These are phyloP conservation scores for Exophiala sideris DNA, from an alignment of 2,329 filamentous ascomycete species.

Conservation along the genomic window DNA sequence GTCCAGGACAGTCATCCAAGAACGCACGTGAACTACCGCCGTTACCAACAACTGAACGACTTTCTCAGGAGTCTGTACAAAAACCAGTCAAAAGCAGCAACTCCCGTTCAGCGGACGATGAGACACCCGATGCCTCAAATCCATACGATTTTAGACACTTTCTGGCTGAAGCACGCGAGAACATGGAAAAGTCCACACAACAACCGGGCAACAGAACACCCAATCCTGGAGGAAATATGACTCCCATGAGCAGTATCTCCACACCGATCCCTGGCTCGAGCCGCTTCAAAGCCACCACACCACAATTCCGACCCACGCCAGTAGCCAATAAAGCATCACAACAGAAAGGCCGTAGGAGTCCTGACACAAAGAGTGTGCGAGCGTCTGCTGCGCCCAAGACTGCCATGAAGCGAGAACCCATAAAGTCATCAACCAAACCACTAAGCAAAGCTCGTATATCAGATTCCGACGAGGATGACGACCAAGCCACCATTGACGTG, in stretches of 20 bases:
- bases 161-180: conserved; percentile 40
- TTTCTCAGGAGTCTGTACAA: conserved; percentile 21
- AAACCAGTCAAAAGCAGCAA: conserved; percentile 29
- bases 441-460: conserved; percentile 22
- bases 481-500: conserved; percentile 4
- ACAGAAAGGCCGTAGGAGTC: conserved; percentile 6
- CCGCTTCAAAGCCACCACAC: conserved; percentile 31
- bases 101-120: conserved; percentile 35
- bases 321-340: conserved; percentile 29
- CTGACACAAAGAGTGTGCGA: not conserved
- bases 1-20: conserved; percentile 43
- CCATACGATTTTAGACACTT: conserved; percentile 51
- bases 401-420: conserved; percentile 10
- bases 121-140: conserved; percentile 43
- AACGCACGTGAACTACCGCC: conserved; percentile 18
- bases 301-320: conserved; percentile 33
- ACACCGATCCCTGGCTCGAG: conserved; percentile 34
- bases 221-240: conserved; percentile 20
- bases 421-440: conserved; percentile 6
- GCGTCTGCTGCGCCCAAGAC: conserved; percentile 4
- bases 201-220: conserved; percentile 21
- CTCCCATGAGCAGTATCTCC: conserved; percentile 36
- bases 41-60: conserved; percentile 4
- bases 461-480: conserved; percentile 21
- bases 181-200: conserved; percentile 31